Evolutionary conservation across 2,329 filamentous ascomycete genomes (phyloP).

Genomic region (Fusarium cicatricum): DNA sequence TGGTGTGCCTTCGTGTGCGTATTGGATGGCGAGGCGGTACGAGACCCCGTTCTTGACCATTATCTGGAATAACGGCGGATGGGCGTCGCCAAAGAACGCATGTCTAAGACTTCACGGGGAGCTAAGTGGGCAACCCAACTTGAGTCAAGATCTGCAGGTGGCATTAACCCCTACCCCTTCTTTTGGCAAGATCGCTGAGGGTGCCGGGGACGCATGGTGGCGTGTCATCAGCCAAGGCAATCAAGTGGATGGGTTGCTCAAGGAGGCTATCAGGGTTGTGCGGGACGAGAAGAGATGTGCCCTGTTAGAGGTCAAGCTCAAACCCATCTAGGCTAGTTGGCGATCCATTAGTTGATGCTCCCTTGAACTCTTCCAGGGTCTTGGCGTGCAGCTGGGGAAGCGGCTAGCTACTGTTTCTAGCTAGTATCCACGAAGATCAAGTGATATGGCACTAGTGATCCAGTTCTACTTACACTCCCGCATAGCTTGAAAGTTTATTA

Average conservation of each 20-base stretch:
- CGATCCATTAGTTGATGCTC: too few species aligned
- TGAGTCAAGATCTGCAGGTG: slow-evolving; percentile 27
- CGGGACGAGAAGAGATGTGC: slow-evolving; percentile 28
- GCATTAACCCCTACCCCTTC: slow-evolving; percentile 23
- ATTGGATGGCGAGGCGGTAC: slow-evolving; percentile 22
- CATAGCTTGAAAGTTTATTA: too few species aligned
- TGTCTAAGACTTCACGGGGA: slow-evolving; percentile 22
- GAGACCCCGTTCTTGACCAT: slow-evolving; percentile 10
- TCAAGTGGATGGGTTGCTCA: slow-evolving; percentile 22
- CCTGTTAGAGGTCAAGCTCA: slow-evolving; percentile 27
- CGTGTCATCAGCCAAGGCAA: slow-evolving; percentile 12
- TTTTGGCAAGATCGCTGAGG: slow-evolving; percentile 36
- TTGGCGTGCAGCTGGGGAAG: too few species aligned
- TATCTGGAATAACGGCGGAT: slow-evolving; percentile 17
- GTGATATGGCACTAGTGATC: too few species aligned
- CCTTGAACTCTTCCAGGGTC: too few species aligned
- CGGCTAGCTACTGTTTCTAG: too few species aligned
- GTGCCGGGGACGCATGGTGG: slow-evolving; percentile 34
- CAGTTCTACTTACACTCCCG: too few species aligned
- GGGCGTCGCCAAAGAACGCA: slow-evolving; percentile 1
- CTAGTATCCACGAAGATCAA: too few species aligned
- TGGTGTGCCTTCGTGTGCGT: slow-evolving; percentile 13
- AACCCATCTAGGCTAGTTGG: slow-evolving; percentile 3
- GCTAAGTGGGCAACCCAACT: slow-evolving; percentile 7
- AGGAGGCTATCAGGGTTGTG: slow-evolving; percentile 24